Percentiles rank a stretch among this genome's conserved stretches.
These are phyloP conservation scores for Corymbia maculata DNA, from an alignment of 345 rosid genomes.

Conservation along the genomic window DNA sequence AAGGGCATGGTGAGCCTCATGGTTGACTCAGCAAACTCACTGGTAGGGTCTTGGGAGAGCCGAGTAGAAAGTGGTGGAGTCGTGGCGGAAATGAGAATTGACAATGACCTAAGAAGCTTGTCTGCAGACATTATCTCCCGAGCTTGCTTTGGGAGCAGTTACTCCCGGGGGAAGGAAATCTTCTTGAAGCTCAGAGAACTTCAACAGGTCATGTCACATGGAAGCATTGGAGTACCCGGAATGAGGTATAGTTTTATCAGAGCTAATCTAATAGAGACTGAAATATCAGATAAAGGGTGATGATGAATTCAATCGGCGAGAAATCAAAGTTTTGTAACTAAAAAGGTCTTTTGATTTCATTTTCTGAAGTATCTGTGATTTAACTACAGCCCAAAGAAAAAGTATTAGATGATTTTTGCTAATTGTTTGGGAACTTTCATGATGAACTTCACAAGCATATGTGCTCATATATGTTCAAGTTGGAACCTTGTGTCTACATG, in stretches of 20 bases:
- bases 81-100: slow-evolving; percentile 7
- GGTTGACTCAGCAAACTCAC: slow-evolving; percentile 14
- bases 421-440: background rate
- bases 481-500: background rate
- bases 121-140: slow-evolving; percentile 37
- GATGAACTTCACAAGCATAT: background rate
- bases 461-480: background rate
- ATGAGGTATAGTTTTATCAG: slow-evolving; percentile 5
- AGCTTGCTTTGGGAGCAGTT: slow-evolving; percentile 45
- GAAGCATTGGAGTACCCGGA: slow-evolving; percentile 12
- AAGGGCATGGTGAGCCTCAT: slow-evolving; percentile 33
- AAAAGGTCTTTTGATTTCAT: background rate
- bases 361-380: background rate
- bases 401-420: background rate
- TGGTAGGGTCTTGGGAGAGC: slow-evolving; percentile 26
- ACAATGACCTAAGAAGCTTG: slow-evolving; percentile 22
- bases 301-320: background rate
- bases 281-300: background rate
- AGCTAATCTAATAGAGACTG: background rate
- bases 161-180: slow-evolving; percentile 32
- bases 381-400: background rate
- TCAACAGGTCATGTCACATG: slow-evolving; percentile 15
- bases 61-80: slow-evolving; percentile 3
- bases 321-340: background rate
- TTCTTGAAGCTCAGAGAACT: slow-evolving; percentile 26